Evolutionary conservation across 495 filamentous ascomycete species (phyloP).

Genomic region (Eremomyces bilateralis): DNA sequence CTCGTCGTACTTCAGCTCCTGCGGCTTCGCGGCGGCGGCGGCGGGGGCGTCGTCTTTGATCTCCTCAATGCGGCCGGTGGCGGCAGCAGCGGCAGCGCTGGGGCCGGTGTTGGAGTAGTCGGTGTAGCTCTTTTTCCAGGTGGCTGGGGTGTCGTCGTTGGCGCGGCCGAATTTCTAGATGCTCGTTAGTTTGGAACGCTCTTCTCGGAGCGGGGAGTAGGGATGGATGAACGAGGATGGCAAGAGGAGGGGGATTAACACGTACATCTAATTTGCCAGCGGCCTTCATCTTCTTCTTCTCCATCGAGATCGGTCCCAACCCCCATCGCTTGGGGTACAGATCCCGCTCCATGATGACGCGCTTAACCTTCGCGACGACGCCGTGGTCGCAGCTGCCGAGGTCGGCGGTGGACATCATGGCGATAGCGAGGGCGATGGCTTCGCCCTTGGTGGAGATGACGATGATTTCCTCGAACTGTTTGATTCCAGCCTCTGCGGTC

Average conservation of each 20-base stretch:
- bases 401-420: constrained; percentile 87
- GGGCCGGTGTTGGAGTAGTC: constrained; percentile 48
- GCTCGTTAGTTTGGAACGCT: too few relatives aligned
- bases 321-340: constrained; percentile 92
- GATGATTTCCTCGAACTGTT: constrained; percentile 79
- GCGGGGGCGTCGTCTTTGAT: constrained; percentile 18
- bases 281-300: constrained; percentile 99
- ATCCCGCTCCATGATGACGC: constrained; percentile 97
- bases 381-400: constrained; percentile 86
- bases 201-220: too few relatives aligned
- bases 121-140: constrained; percentile 78
- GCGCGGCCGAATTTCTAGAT: constrained; percentile 62
- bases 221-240: too few relatives aligned
- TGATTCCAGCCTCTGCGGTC: constrained; percentile 58
- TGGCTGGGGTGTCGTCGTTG: constrained; percentile 76
- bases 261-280: constrained; percentile 79
- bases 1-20: constrained; percentile 1
- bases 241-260: constrained; percentile 4
- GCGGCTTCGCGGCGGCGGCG: constrained; percentile 10
- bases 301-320: constrained; percentile 63
- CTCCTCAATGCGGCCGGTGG: constrained; percentile 20
- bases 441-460: constrained; percentile 97
- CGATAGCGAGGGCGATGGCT: constrained; percentile 85
- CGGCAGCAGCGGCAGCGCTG: constrained; percentile 10
- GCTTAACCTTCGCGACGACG: constrained; percentile 91